A percentile compares a stretch with the other conserved stretches of the same genome.
Conservation (phyloP, 2,329 filamentous ascomycete genomes). For the Epichloe sp. region DNA sequence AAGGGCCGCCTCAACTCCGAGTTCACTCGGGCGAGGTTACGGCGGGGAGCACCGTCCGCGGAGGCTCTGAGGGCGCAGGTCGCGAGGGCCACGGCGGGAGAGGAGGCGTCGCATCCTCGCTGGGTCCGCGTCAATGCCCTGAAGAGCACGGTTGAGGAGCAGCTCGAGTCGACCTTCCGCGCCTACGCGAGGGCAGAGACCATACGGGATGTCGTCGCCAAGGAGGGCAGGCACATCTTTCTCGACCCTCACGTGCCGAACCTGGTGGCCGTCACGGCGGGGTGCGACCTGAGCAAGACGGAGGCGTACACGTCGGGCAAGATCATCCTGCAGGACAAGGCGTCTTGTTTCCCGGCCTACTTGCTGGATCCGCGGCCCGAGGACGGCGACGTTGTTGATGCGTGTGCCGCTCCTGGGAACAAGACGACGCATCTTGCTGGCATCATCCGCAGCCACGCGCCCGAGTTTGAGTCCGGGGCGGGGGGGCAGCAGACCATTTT, state of each 20-base stretch:
- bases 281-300: constrained; percentile 58
- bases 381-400: constrained; percentile 74
- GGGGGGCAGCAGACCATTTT: constrained; percentile 37
- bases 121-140: constrained; percentile 86
- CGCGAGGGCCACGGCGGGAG: constrained; percentile 33
- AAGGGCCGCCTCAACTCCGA: constrained; percentile 71
- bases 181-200: constrained; percentile 43
- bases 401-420: constrained; percentile 89
- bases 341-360: constrained; percentile 91
- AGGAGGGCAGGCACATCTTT: constrained; percentile 40
- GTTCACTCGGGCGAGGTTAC: constrained; percentile 65
- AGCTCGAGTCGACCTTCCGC: constrained; percentile 63
- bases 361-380: constrained; percentile 56
- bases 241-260: constrained; percentile 76
- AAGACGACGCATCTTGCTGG: constrained; percentile 92
- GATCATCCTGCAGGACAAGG: constrained; percentile 90
- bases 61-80: constrained; percentile 51
- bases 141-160: constrained; percentile 54
- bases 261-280: constrained; percentile 63
- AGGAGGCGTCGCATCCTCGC: constrained; percentile 55
- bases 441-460: constrained; percentile 40
- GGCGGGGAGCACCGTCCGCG: constrained; percentile 54
- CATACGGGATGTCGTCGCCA: constrained; percentile 41
- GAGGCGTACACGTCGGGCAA: constrained; percentile 61
- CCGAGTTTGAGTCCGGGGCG: constrained; percentile 18